Conservation (phyloP, 1,284 basidiomycete genomes). For the Fomitopsis schrenkii region DNA sequence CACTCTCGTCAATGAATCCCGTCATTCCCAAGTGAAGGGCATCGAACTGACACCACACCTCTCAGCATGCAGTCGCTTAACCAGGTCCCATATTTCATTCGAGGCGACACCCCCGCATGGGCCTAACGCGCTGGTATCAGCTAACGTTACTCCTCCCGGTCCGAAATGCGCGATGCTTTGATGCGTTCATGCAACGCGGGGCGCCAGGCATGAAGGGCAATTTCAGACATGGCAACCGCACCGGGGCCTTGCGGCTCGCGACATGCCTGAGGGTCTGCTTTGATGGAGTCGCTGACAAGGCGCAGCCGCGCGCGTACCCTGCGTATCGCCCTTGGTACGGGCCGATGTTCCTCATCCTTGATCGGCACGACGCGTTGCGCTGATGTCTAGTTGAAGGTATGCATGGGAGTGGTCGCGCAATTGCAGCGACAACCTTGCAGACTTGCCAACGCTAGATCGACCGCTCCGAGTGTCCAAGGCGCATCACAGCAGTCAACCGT, state of each 20-base stretch:
- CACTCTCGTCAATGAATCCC: background rate
- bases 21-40: background rate
- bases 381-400: background rate
- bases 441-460: too few species aligned
- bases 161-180: background rate
- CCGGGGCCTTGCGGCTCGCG: background rate
- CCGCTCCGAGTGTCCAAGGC: too few species aligned
- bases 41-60: background rate
- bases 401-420: background rate
- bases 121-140: background rate
- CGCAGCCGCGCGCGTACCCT: background rate
- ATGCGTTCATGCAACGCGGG: background rate
- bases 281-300: background rate
- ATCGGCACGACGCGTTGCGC: background rate
- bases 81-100: background rate
- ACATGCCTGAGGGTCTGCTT: background rate
- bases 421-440: too few species aligned
- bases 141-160: background rate
- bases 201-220: background rate
- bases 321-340: background rate
- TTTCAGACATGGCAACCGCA: slow-evolving; percentile 1
- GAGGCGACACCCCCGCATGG: background rate
- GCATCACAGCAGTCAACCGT: too few species aligned
- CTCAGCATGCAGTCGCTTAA: background rate
- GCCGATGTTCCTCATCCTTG: background rate